These are phyloP conservation scores for Taiwanofungus camphoratus DNA, from an alignment of 1,284 basidiomycete species.

Conservation along the genomic window DNA sequence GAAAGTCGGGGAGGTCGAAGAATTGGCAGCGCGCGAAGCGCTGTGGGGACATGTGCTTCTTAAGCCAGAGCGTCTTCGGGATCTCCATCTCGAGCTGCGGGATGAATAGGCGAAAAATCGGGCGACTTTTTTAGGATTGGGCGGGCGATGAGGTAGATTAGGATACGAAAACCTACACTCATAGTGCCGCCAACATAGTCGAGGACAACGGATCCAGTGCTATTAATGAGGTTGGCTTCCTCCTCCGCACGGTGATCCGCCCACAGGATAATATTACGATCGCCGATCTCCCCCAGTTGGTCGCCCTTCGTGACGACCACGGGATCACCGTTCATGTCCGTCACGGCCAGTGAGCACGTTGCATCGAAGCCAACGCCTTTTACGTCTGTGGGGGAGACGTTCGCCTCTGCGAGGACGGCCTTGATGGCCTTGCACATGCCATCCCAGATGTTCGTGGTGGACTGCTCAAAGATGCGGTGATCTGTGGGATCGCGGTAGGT, in stretches of 20 bases:
- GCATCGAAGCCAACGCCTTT: constrained; percentile 96
- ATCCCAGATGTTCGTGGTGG: constrained; percentile 83
- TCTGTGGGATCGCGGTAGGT: constrained; percentile 85
- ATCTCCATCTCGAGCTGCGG: constrained; percentile 92
- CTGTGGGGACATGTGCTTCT: constrained; percentile 75
- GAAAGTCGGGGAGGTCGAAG: constrained; percentile 96
- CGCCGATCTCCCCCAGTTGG: constrained; percentile 55
- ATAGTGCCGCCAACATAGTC: constrained; percentile 96
- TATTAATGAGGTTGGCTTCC: constrained; percentile 89
- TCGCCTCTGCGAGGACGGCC: constrained; percentile 60
- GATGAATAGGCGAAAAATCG: constrained; percentile 1
- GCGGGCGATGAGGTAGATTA: constrained; percentile 8
- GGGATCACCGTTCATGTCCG: constrained; percentile 70
- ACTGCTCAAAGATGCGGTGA: constrained; percentile 94
- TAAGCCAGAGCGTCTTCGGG: constrained; percentile 95
- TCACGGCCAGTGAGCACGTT: constrained; percentile 92
- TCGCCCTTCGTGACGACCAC: constrained; percentile 76
- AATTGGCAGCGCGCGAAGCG: constrained; percentile 86
- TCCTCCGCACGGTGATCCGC: constrained; percentile 92
- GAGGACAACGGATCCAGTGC: constrained; percentile 78
- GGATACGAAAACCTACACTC: constrained; percentile 60
- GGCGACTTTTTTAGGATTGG: background rate
- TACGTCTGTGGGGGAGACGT: constrained; percentile 58
- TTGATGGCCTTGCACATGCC: constrained; percentile 70
- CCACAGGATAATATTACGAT: constrained; percentile 88